Percentiles rank a stretch among this genome's conserved stretches.
Evolutionary conservation across 163 green algal genomes (phyloP).

Genomic region (Chlorella variabilis): DNA sequence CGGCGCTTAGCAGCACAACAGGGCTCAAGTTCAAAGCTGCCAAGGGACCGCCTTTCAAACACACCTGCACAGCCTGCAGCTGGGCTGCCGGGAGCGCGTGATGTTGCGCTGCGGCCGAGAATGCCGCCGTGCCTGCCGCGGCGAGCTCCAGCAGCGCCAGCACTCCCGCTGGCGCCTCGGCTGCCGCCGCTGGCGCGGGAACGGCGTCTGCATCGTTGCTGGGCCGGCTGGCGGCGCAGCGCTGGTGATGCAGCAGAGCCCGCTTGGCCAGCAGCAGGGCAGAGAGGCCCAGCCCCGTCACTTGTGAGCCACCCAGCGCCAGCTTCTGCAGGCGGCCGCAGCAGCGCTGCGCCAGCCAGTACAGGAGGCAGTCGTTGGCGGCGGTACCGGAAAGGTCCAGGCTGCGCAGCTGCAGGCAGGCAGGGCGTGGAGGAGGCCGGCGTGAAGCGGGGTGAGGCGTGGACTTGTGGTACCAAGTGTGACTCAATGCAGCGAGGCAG

Average conservation of each 20-base stretch:
- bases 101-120: not conserved
- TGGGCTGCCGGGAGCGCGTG: too few species aligned
- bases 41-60: too few species aligned
- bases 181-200: not conserved
- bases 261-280: conserved; percentile 20
- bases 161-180: not conserved
- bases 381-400: conserved; percentile 19
- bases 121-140: not conserved
- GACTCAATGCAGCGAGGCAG: too few species aligned
- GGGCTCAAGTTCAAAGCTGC: too few species aligned
- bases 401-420: not conserved
- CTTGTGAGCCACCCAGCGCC: not conserved
- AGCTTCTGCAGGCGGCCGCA: conserved; percentile 31
- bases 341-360: conserved; percentile 24
- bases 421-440: too few species aligned
- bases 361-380: conserved; percentile 12
- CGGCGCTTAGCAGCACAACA: too few species aligned
- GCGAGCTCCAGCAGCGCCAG: conserved; percentile 20
- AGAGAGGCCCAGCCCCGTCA: not conserved
- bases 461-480: too few species aligned
- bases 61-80: not conserved
- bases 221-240: not conserved
- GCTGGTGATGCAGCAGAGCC: conserved; percentile 13
- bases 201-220: too few species aligned
- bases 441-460: too few species aligned